These are phyloP conservation scores for Xylariaceae sp. DNA, from an alignment of 2,329 filamentous ascomycete genomes.

Conservation along the genomic window DNA sequence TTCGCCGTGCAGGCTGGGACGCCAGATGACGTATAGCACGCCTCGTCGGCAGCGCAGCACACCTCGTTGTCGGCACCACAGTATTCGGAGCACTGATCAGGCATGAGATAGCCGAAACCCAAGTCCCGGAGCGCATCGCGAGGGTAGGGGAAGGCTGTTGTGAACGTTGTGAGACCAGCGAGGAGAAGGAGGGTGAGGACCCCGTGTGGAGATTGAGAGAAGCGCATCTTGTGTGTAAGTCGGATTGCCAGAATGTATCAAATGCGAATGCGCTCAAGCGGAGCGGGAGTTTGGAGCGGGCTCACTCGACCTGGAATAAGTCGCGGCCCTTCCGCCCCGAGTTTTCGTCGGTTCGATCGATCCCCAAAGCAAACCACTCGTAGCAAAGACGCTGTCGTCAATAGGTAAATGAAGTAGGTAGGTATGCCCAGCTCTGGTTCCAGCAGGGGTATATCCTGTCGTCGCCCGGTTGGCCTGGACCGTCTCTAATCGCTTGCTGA, in stretches of 20 bases:
- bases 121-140: conserved; percentile 43
- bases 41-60: conserved; percentile 46
- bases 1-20: conserved; percentile 44
- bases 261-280: conserved; percentile 1
- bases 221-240: conserved; percentile 32
- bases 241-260: too few relatives aligned
- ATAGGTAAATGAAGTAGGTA: conserved; percentile 1
- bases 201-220: conserved; percentile 22
- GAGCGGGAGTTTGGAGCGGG: conserved; percentile 10
- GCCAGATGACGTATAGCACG: conserved; percentile 47
- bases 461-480: conserved; percentile 9
- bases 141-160: conserved; percentile 44
- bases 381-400: conserved; percentile 6
- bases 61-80: conserved; percentile 52
- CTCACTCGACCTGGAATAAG: conserved; percentile 9
- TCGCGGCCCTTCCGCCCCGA: conserved; percentile 4
- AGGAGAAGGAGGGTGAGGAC: conserved; percentile 38
- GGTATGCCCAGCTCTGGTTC: conserved; percentile 7
- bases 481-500: conserved; percentile 9
- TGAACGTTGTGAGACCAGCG: conserved; percentile 30
- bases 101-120: conserved; percentile 47
- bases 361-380: too few relatives aligned
- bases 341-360: too few relatives aligned
- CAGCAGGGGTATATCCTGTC: conserved; percentile 8
- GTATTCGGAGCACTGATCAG: conserved; percentile 44